Base-by-base conservation (phyloP, 2,329 filamentous ascomycete species). In the Beauveria sp. region DNA sequence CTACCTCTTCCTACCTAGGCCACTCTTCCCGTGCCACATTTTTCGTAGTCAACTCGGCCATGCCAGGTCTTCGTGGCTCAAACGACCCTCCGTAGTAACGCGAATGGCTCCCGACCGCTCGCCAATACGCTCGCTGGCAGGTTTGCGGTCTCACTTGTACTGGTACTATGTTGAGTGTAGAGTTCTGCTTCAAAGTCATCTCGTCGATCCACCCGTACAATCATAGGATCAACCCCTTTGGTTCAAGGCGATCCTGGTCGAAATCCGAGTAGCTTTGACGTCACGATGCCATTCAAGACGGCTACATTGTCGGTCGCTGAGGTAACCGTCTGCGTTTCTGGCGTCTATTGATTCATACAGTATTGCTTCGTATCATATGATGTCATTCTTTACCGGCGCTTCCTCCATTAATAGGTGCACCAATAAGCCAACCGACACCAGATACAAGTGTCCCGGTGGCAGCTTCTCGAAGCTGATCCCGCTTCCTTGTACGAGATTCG, bases 391-490 rank as follows among this genome's bases (percentile, higher is more conserved):
- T 55, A 28, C 28, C 46, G 5, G 62, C 28, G 16, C 43, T 55
- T 49, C 64, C 62, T 48, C 71, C 67, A 45, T 65, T 70, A 1
- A 70, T 66, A 61, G 73, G 75, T n/a, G 85, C 86, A 7, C 84
- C 84, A 63, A 89, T 81, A 52, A 89, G 71, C 87, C 87, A 89
- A 0, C 87, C 86, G 26, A 89, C 83, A 20, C 87, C 84, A 49
- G 83, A 85, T 3, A 87, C 86, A 52, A 89, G 71, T 1, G 85
- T 86, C n/a, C 84, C 85, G 61, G 87, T 84, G 9, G 87, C 86
- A 42, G 81, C 86, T 63, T 88, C 86, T 65, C 84, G 79, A 46
- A 89, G 69, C 72, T 88, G 87, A 71, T 93, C 90, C 67, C 90
- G 81, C 77, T 88, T 93, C 67, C 90, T 82, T 43, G 83, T 78